phyloP scores from a whole-genome alignment of 495 filamentous ascomycete genomes.

The Daldinia decipiens region DNA sequence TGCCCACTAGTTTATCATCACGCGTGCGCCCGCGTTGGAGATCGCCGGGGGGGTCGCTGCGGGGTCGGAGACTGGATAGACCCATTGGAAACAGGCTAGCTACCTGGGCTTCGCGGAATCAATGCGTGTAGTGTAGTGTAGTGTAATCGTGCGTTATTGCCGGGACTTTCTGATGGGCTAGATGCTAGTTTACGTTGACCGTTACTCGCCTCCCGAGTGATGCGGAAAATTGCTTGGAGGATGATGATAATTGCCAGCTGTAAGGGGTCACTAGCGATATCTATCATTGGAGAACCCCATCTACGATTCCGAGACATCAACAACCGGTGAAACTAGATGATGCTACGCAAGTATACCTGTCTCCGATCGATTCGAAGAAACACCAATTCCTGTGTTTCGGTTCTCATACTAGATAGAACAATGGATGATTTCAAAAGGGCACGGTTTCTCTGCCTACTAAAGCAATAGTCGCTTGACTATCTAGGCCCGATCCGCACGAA shows the following conservation, averaged over 20 bases:
- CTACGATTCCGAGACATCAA: constrained; percentile 34
- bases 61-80: constrained; percentile 8
- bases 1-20: constrained; percentile 22
- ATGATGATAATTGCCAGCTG: not conserved
- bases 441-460: constrained; percentile 4
- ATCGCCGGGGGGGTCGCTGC: constrained; percentile 15
- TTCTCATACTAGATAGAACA: constrained; percentile 5
- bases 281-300: constrained; percentile 8
- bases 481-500: not conserved
- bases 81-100: constrained; percentile 5
- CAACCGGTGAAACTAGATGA: constrained; percentile 20
- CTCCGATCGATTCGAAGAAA: constrained; percentile 12
- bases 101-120: not conserved
- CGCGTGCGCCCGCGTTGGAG: constrained; percentile 19
- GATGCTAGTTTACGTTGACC: constrained; percentile 3
- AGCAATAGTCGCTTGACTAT: not conserved
- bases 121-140: not conserved
- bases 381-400: constrained; percentile 17
- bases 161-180: not conserved
- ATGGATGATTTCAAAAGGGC: not conserved
- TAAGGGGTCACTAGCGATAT: constrained; percentile 9
- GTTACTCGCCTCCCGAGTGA: constrained; percentile 9
- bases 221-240: constrained; percentile 10
- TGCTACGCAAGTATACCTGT: constrained; percentile 10
- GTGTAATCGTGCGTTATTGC: constrained; percentile 4